phyloP scores from a whole-genome alignment of 1,139 yeast genomes.

The Sugiyamaella paludigena region DNA sequence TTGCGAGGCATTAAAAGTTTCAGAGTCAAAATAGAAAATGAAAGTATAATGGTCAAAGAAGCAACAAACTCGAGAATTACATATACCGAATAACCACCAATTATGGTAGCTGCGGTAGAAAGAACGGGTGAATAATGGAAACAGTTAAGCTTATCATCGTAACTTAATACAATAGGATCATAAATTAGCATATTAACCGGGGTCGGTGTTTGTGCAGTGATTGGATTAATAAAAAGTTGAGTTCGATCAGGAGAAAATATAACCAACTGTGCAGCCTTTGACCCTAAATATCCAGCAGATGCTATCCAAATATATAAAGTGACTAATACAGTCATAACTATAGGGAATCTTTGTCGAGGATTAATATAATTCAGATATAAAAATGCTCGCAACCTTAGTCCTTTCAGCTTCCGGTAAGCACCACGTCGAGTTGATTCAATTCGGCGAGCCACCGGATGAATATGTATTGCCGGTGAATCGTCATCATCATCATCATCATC shows the following conservation, averaged over 20 bases:
- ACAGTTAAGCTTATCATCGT: slow-evolving; percentile 3
- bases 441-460: slow-evolving; percentile 2
- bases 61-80: slow-evolving; percentile 42
- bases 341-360: slow-evolving; percentile 14
- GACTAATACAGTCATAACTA: slow-evolving; percentile 7
- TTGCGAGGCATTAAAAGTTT: slow-evolving; percentile 32
- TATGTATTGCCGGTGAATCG: neutral
- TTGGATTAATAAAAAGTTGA: slow-evolving; percentile 2
- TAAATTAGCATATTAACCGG: slow-evolving; percentile 9
- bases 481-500: slow-evolving; percentile 1
- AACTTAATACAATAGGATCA: slow-evolving; percentile 18
- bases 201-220: neutral
- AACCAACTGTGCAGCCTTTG: neutral
- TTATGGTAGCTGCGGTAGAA: slow-evolving; percentile 6
- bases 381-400: slow-evolving; percentile 14
- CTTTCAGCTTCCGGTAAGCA: slow-evolving; percentile 2
- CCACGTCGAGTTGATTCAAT: too few species aligned
- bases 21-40: slow-evolving; percentile 40
- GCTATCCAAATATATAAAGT: slow-evolving; percentile 9
- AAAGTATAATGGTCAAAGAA: slow-evolving; percentile 43
- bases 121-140: slow-evolving; percentile 2
- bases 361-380: slow-evolving; percentile 19
- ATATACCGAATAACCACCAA: slow-evolving; percentile 12
- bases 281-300: neutral
- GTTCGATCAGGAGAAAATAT: neutral